Evolutionary conservation across 2,329 filamentous ascomycete genomes (phyloP).

Genomic region (Fusarium mundagurra): DNA sequence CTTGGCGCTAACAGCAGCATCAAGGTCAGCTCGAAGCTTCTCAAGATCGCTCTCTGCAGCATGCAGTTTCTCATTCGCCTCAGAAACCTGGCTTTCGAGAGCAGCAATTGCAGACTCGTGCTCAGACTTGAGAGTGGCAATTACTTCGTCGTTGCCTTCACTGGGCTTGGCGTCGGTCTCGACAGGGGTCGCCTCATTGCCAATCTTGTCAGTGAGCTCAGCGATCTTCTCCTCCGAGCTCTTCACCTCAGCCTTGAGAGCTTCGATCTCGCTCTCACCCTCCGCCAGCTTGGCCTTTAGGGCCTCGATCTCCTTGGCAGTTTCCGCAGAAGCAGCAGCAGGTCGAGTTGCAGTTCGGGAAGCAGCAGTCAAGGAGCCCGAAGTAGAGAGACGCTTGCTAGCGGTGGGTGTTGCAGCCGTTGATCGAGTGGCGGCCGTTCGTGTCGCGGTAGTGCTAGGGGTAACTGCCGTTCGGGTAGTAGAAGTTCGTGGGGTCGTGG

Average conservation of each 20-base stretch:
- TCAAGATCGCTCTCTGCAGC: conserved; percentile 62
- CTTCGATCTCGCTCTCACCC: conserved; percentile 66
- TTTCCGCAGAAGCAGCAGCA: conserved; percentile 53
- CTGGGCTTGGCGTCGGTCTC: conserved; percentile 53
- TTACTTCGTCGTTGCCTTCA: conserved; percentile 54
- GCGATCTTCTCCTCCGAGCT: conserved; percentile 65
- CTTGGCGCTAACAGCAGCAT: conserved; percentile 59
- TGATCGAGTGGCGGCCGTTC: conserved; percentile 48
- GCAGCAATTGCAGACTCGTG: conserved; percentile 60
- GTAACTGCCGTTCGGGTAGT: conserved; percentile 42
- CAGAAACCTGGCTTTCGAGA: conserved; percentile 58
- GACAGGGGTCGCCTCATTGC: conserved; percentile 51
- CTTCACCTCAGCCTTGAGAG: conserved; percentile 66
- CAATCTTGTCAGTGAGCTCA: conserved; percentile 63
- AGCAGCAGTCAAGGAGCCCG: conserved; percentile 52
- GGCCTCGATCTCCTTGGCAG: conserved; percentile 66
- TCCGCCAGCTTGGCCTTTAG: conserved; percentile 68
- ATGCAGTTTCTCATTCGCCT: conserved; percentile 61
- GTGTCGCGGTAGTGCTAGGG: conserved; percentile 18
- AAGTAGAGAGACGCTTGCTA: conserved; percentile 66
- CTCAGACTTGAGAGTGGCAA: conserved; percentile 60
- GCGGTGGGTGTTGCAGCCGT: conserved; percentile 54
- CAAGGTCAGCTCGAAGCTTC: conserved; percentile 59
- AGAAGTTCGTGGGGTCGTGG: conserved; percentile 49
- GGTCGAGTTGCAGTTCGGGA: conserved; percentile 53